Evolutionary conservation across 164 flowering plant species (phyloP).

Genomic region (Malania oleifera): DNA sequence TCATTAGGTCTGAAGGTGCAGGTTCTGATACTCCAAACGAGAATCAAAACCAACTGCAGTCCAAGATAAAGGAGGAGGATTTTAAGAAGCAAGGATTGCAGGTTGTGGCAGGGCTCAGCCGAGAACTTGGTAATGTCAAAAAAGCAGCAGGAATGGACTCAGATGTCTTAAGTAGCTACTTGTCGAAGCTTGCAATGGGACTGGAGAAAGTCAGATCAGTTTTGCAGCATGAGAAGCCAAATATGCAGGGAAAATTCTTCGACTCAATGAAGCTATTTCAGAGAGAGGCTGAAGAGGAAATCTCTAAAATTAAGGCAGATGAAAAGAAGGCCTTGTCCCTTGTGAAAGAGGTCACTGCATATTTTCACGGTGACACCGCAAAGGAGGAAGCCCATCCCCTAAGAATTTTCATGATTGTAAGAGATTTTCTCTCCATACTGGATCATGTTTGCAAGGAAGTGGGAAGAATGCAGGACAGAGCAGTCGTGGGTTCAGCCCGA

Average conservation of each 20-base stretch:
- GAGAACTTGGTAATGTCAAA: conserved; percentile 76
- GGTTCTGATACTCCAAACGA: conserved; percentile 29
- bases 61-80: conserved; percentile 43
- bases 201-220: conserved; percentile 65
- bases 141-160: conserved; percentile 97
- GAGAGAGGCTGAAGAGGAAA: conserved; percentile 66
- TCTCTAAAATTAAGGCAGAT: conserved; percentile 48
- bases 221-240: conserved; percentile 53
- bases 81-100: conserved; percentile 78
- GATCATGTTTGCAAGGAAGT: conserved; percentile 98
- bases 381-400: conserved; percentile 96
- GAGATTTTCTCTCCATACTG: conserved; percentile 79
- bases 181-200: conserved; percentile 80
- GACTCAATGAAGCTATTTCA: conserved; percentile 64
- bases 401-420: conserved; percentile 84
- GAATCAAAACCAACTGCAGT: conserved; percentile 21
- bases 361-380: conserved; percentile 85
- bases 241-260: conserved; percentile 58
- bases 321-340: conserved; percentile 59
- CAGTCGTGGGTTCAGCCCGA: conserved; percentile 67
- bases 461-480: conserved; percentile 59
- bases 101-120: conserved; percentile 71
- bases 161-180: conserved; percentile 71
- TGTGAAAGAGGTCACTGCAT: conserved; percentile 85
- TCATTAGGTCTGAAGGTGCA: conserved; percentile 68